Evolutionary conservation across 2,329 filamentous ascomycete genomes (phyloP).

Genomic region (Coniella lustricola): DNA sequence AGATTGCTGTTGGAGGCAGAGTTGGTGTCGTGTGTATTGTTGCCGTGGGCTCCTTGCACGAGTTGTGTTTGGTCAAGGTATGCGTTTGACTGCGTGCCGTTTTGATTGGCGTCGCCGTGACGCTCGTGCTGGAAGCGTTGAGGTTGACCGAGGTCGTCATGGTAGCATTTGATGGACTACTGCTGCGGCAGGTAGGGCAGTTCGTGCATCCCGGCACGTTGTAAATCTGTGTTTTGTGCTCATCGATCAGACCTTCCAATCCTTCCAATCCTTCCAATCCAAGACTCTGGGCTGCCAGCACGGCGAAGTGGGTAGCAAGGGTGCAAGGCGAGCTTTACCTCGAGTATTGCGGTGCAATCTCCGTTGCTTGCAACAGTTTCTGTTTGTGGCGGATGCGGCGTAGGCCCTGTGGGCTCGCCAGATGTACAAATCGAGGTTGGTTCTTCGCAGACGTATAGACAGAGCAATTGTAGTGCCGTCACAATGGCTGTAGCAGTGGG

Average conservation of each 20-base stretch:
- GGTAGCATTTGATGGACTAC: too few relatives aligned
- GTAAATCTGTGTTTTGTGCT: neutral
- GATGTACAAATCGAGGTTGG: neutral
- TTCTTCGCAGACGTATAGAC: neutral
- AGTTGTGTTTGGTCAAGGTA: too few relatives aligned
- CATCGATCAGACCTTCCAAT: neutral
- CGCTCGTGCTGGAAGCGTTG: too few relatives aligned
- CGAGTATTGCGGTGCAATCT: constrained; percentile 1
- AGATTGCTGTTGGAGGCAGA: too few relatives aligned
- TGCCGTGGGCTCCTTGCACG: too few relatives aligned
- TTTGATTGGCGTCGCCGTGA: too few relatives aligned
- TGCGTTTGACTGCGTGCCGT: too few relatives aligned
- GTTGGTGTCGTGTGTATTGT: too few relatives aligned
- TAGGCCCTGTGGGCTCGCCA: constrained; percentile 8
- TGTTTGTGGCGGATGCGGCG: neutral
- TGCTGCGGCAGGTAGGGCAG: neutral
- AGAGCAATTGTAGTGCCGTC: neutral
- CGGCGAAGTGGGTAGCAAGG: neutral
- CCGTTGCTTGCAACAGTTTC: neutral
- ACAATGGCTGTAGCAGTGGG: constrained; percentile 2
- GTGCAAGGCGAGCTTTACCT: neutral
- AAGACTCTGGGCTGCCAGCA: too few relatives aligned
- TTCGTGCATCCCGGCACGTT: neutral
- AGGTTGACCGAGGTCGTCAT: too few relatives aligned
- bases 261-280: neutral